Conservation (phyloP, 148 eudicot species). For the Dysphania ambrosioides region DNA sequence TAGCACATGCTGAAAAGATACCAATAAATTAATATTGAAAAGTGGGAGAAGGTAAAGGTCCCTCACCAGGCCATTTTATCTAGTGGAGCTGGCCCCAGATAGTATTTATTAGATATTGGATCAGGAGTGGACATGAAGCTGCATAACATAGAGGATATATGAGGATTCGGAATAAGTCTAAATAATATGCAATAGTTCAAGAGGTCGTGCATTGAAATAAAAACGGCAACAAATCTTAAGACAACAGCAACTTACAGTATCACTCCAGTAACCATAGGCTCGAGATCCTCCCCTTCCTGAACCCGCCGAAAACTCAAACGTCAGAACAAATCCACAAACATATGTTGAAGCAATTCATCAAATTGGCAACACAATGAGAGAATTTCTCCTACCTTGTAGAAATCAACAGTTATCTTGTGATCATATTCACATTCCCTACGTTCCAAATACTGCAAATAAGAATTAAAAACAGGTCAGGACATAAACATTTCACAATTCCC, state of each 20-base stretch:
- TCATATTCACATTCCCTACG: constrained; percentile 93
- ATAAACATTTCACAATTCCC: not conserved
- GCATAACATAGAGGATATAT: constrained; percentile 24
- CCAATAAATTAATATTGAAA: not conserved
- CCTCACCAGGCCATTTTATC: constrained; percentile 82
- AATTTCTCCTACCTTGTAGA: constrained; percentile 55
- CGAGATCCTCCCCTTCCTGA: constrained; percentile 68
- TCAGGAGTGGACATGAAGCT: constrained; percentile 96
- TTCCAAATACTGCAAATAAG: constrained; percentile 68
- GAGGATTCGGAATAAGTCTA: not conserved
- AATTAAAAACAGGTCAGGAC: not conserved
- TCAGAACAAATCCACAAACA: constrained; percentile 13
- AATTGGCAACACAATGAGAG: not conserved
- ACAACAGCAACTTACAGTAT: constrained; percentile 59
- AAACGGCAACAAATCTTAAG: not conserved
- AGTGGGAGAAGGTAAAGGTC: not conserved
- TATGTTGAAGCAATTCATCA: not conserved
- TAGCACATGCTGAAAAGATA: constrained; percentile 12
- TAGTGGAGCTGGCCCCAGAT: constrained; percentile 89
- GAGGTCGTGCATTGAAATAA: not conserved
- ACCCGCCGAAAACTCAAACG: constrained; percentile 11
- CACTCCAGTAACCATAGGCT: constrained; percentile 61
- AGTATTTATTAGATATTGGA: constrained; percentile 67
- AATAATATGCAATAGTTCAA: not conserved
- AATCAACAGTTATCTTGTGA: constrained; percentile 60